Base-by-base conservation (phyloP, 2,329 filamentous ascomycete species). In the Exophiala lecanii-corni region DNA sequence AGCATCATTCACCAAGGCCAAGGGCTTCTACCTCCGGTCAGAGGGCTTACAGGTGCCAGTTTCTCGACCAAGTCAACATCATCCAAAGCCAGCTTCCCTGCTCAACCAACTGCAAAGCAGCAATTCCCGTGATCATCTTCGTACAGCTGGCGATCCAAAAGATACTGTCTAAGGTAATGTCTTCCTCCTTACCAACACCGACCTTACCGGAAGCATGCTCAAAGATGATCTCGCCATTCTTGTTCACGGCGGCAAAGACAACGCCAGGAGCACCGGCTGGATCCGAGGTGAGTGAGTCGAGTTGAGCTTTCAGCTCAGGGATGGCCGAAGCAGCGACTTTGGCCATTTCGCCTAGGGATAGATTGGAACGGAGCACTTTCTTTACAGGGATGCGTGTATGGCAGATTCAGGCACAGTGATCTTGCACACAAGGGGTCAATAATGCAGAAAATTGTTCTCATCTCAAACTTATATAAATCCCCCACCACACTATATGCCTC, bases 41-140 rank as follows among this genome's bases (percentile, higher is more conserved):
- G 21, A 18, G 40, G 17, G 46, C 53, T 25, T 41, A 56, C 54
- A 26, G 54, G 54, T 70, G 74, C 15, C 62, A 70, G n/a, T 3
- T 52, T 60, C 46, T 75, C 73, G 0, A 73, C 58, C 39, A 71
- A 64, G 0, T 64, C 61, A 0, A 60, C 62, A 45, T 76, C 70
- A 38, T 79, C 76, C 0, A 79, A 60, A 1, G 51, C 60, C 13
- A 79, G 51, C 6, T 57, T 49, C 72, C 74, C 39, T 68, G 61
- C 54, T 80, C 77, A 1, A 79, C 75, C 1, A 76, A 67, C 56
- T 80, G 76, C 73, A 81, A 76, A 35, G 65, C 69, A 1, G 74
- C 73, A 10, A 79, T 59, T 0, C 67, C 73, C 0, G 67, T 62
- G 9, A 79, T 60, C 64, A 78, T 65, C 60, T 80, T 80, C 12